phyloP scores from a whole-genome alignment of 495 filamentous ascomycete genomes.

The Apodospora peruviana region DNA sequence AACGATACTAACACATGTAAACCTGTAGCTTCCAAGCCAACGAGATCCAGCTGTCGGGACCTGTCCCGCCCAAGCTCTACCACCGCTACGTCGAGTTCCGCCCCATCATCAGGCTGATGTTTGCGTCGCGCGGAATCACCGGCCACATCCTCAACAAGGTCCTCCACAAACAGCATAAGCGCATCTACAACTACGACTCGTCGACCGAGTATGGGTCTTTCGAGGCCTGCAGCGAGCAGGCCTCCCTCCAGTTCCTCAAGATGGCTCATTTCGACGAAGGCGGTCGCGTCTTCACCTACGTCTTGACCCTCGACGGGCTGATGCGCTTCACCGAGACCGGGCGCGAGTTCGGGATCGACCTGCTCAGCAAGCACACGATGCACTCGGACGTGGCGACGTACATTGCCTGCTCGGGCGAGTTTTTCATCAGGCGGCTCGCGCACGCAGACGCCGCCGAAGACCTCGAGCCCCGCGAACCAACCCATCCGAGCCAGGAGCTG shows the following conservation, averaged over 20 bases:
- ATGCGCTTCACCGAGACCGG: slow-evolving; percentile 92
- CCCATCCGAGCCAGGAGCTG: slow-evolving; percentile 17
- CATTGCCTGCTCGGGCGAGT: slow-evolving; percentile 87
- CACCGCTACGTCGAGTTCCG: slow-evolving; percentile 90
- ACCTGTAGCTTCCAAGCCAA: slow-evolving; percentile 90
- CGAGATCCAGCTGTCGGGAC: slow-evolving; percentile 80
- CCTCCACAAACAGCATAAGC: slow-evolving; percentile 81
- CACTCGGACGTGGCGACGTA: slow-evolving; percentile 87
- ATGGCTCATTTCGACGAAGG: slow-evolving; percentile 82
- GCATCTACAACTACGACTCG: slow-evolving; percentile 81
- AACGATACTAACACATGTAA: slow-evolving; percentile 7
- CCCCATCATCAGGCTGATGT: slow-evolving; percentile 86
- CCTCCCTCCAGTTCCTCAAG: slow-evolving; percentile 74
- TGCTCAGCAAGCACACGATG: slow-evolving; percentile 92
- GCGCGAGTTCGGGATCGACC: slow-evolving; percentile 87
- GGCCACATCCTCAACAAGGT: slow-evolving; percentile 76
- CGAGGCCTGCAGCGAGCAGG: slow-evolving; percentile 47
- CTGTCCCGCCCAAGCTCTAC: slow-evolving; percentile 71
- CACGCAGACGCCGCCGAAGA: slow-evolving; percentile 10
- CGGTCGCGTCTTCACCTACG: slow-evolving; percentile 84
- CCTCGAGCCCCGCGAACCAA: slow-evolving; percentile 13
- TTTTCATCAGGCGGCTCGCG: slow-evolving; percentile 70
- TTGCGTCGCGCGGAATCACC: slow-evolving; percentile 65
- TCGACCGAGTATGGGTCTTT: slow-evolving; percentile 61
- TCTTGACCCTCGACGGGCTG: slow-evolving; percentile 79